Evolutionary conservation across 495 filamentous ascomycete genomes (phyloP).

Genomic region (Talaromyces proteolyticus): DNA sequence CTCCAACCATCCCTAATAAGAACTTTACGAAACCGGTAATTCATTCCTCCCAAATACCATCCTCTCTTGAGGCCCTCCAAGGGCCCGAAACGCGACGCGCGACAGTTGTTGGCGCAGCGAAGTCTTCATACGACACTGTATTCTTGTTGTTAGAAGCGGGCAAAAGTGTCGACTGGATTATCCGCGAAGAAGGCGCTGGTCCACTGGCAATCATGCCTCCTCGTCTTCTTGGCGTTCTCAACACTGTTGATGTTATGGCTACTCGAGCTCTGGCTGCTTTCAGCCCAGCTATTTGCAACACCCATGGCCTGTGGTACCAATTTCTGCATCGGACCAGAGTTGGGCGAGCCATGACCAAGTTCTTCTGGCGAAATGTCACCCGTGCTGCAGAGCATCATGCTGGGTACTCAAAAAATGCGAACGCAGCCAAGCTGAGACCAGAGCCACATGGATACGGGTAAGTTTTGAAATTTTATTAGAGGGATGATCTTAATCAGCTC

Average conservation of each 20-base stretch:
- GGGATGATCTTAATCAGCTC: background rate
- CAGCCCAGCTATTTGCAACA: slow-evolving; percentile 17
- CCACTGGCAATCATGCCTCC: slow-evolving; percentile 20
- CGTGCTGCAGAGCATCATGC: background rate
- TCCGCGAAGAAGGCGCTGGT: slow-evolving; percentile 62
- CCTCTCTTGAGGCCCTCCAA: background rate
- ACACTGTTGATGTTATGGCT: slow-evolving; percentile 9
- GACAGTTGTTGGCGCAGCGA: slow-evolving; percentile 16
- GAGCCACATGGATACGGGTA: slow-evolving; percentile 1
- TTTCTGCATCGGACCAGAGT: slow-evolving; percentile 7
- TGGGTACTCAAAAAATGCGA: background rate
- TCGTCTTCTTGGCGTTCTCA: slow-evolving; percentile 5
- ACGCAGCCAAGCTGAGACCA: background rate
- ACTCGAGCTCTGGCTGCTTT: slow-evolving; percentile 8
- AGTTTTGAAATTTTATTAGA: background rate
- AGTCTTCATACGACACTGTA: slow-evolving; percentile 19
- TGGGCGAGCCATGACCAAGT: background rate
- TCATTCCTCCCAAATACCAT: slow-evolving; percentile 3
- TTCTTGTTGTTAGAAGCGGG: slow-evolving; percentile 19
- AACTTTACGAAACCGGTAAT: slow-evolving; percentile 7
- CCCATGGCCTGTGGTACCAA: slow-evolving; percentile 4
- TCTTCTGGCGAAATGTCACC: background rate
- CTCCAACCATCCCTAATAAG: slow-evolving; percentile 24
- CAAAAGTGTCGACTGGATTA: slow-evolving; percentile 63
- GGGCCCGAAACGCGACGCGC: slow-evolving; percentile 5